Evolutionary conservation across 2,329 filamentous ascomycete species (phyloP).

Genomic region (Aspergillus quadricinctus): DNA sequence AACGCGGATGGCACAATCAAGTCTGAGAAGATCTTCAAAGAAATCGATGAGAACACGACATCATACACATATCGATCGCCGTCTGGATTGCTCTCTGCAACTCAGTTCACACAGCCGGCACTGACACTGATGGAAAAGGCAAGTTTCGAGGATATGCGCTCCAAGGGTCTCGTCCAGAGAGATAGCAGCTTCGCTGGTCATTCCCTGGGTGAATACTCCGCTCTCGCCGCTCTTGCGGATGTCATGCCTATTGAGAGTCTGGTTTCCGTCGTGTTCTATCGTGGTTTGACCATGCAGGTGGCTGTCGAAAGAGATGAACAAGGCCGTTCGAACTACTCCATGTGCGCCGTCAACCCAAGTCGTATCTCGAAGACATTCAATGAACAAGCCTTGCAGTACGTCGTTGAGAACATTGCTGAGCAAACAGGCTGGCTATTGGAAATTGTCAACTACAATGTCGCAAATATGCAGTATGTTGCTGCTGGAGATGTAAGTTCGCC

Average conservation of each 20-base stretch:
- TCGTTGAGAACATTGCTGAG: constrained; percentile 91
- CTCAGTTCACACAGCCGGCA: constrained; percentile 96
- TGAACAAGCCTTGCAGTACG: constrained; percentile 93
- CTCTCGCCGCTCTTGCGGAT: constrained; percentile 89
- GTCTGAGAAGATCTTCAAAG: constrained; percentile 99
- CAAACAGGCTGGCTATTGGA: constrained; percentile 93
- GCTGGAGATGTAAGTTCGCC: constrained; percentile 55
- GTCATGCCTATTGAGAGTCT: constrained; percentile 99
- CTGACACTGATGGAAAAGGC: constrained; percentile 99
- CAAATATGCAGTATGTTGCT: constrained; percentile 66
- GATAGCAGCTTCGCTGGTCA: constrained; percentile 98
- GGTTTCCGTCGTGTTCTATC: constrained; percentile 98
- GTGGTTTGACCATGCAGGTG: constrained; percentile 98
- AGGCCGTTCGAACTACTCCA: constrained; percentile 95
- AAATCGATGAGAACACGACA: constrained; percentile 84
- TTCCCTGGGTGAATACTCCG: constrained; percentile 97
- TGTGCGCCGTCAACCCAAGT: constrained; percentile 98
- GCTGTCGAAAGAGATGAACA: constrained; percentile 92
- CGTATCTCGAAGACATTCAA: constrained; percentile 98
- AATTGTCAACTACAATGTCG: constrained; percentile 92
- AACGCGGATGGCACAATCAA: constrained; percentile 87
- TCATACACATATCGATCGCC: constrained; percentile 98
- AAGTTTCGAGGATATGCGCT: constrained; percentile 97
- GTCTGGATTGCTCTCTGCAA: constrained; percentile 89
- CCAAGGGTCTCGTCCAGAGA: constrained; percentile 90